These are phyloP conservation scores for Paecilomyces fulvus DNA, from an alignment of 2,329 filamentous ascomycete genomes.

Conservation along the genomic window DNA sequence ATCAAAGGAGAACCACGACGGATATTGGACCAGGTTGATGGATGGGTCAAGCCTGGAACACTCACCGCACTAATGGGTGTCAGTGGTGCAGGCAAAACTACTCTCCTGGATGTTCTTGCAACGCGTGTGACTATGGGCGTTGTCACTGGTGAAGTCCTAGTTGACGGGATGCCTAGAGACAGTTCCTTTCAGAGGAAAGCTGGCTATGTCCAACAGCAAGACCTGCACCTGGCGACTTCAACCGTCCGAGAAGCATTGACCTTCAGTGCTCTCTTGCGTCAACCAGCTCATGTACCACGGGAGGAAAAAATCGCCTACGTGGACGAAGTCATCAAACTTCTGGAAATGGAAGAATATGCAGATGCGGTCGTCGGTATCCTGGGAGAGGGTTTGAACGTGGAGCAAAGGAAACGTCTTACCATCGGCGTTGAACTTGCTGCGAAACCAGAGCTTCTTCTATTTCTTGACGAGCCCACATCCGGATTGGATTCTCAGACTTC, in stretches of 20 bases:
- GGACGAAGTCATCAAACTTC: constrained; percentile 78
- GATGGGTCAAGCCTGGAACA: constrained; percentile 89
- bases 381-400: constrained; percentile 63
- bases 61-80: constrained; percentile 85
- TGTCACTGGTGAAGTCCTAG: constrained; percentile 78
- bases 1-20: constrained; percentile 69
- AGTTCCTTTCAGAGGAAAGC: constrained; percentile 84
- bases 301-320: constrained; percentile 80
- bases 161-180: constrained; percentile 66
- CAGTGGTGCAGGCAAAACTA: constrained; percentile 90
- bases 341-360: constrained; percentile 85
- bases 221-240: constrained; percentile 74
- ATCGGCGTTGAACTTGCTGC: constrained; percentile 95
- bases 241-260: constrained; percentile 82
- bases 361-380: constrained; percentile 86
- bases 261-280: constrained; percentile 78
- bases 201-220: constrained; percentile 87
- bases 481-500: constrained; percentile 90
- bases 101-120: constrained; percentile 76
- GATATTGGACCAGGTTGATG: constrained; percentile 77
- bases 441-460: constrained; percentile 80
- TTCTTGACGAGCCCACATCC: constrained; percentile 91
- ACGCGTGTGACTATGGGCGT: constrained; percentile 83
- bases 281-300: constrained; percentile 63
- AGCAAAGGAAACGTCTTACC: constrained; percentile 67